Evolutionary conservation across 805 yeast genomes (phyloP), one percentile per base, ranked within the genome.

Genomic region (Limtongia smithiae): DNA sequence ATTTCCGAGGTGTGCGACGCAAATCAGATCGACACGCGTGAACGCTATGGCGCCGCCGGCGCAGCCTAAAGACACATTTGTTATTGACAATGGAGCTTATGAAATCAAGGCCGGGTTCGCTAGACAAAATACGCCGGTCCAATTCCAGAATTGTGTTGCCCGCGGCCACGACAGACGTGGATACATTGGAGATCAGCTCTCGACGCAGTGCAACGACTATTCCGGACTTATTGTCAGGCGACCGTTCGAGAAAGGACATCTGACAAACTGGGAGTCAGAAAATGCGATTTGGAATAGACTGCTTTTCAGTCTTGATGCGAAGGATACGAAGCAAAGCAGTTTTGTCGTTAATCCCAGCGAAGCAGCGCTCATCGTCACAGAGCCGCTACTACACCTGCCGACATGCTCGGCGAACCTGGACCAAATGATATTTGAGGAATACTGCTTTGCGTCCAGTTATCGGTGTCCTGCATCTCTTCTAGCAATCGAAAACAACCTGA

Each of bases 401-500:
- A 83, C 81, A 45, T 72, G 91, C 28, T 85, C 94, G 32, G 81
- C 81, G 58, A 85, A 85, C 65, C 83, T 87, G 14, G 97, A 93
- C 65, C 96, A 89, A 68, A 84, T 93, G 0, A 77, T 93, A 0
- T 91, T 94, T 69, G 99, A 93, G 66, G 97, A 93, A 62, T 93
- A 83, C 62, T 95, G 87, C 2, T 85, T 93, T 62, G 74, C 74
- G 12, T 76, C 80, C 28, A 76, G 85, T 51, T 84, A 81, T 55
- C 73, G 95, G 50, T 77, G 85, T 20, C 78, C 85, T 0, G 74
- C 71, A 0, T 63, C 58, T 9, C 44, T 41, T 8, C 39, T 56
- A 12, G 55, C 44, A 4, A 44, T 47, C 27, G 58, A 51, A 41
- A 48, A 49, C 32, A 48, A 55, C 15, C 20, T 21, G 6, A 40